A percentile compares a stretch with the other conserved stretches of the same genome.
phyloP scores from a whole-genome alignment of 2,329 filamentous ascomycete genomes.

The Fusarium sp. region DNA sequence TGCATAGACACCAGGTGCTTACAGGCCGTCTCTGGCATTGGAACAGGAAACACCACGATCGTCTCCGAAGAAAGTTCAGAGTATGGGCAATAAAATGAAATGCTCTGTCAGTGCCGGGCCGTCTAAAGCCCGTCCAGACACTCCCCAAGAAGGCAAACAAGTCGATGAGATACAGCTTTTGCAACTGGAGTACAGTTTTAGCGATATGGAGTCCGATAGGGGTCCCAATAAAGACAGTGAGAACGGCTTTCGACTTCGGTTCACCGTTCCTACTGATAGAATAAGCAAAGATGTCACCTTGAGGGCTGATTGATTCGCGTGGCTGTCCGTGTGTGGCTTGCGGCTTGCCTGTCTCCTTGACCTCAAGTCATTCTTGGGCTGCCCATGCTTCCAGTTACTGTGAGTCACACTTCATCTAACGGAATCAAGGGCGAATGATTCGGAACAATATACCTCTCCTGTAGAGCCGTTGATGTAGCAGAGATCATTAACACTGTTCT shows the following conservation, averaged over 20 bases:
- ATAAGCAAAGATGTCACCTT: neutral
- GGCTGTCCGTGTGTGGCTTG: neutral
- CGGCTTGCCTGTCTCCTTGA: neutral
- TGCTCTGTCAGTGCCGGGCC: neutral
- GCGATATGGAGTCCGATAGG: no score
- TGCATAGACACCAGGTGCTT: neutral
- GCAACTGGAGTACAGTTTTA: neutral
- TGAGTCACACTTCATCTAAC: neutral
- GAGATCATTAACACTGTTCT: neutral
- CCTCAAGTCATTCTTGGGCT: neutral
- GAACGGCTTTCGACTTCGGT: neutral
- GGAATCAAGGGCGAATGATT: neutral
- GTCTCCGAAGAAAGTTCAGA: neutral
- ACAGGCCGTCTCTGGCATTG: neutral
- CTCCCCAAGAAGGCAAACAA: neutral
- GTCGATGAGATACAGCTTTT: neutral
- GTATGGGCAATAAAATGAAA: neutral
- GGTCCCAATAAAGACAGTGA: neutral
- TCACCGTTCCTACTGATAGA: neutral
- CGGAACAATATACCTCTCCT: neutral
- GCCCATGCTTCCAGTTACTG: neutral
- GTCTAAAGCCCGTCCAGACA: neutral
- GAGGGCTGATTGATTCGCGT: neutral
- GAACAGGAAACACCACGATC: neutral
- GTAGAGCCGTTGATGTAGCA: neutral